Conservation (phyloP, 2,329 filamentous ascomycete species). For the Stagonosporopsis chrysanthemi region DNA sequence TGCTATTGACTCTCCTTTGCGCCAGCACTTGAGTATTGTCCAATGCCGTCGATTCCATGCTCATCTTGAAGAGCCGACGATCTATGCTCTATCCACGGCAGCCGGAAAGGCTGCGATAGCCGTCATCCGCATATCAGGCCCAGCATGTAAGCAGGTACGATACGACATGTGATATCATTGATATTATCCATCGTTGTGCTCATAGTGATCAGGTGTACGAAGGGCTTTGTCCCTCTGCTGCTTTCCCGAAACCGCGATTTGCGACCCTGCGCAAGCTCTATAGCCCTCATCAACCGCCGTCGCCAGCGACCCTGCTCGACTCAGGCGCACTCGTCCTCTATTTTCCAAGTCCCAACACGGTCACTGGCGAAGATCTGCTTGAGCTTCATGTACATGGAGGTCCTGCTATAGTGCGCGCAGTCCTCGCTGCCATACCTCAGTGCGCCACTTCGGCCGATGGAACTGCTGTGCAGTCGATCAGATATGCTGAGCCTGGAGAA, state of each 20-base stretch:
- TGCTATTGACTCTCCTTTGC: conserved; percentile 13
- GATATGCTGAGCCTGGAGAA: conserved; percentile 93
- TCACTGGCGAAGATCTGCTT: conserved; percentile 90
- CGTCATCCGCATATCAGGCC: conserved; percentile 85
- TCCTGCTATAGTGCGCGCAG: conserved; percentile 84
- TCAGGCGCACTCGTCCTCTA: conserved; percentile 80
- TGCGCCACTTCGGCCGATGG: conserved; percentile 42
- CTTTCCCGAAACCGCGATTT: conserved; percentile 64
- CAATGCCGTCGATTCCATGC: conserved; percentile 27
- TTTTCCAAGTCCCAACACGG: conserved; percentile 81
- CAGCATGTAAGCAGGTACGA: conserved; percentile 71
- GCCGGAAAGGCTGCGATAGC: conserved; percentile 88
- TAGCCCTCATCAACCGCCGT: conserved; percentile 57
- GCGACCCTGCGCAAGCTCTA: conserved; percentile 80
- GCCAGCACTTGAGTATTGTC: conserved; percentile 23
- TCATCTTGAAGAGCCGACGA: conserved; percentile 62
- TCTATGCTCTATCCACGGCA: conserved; percentile 91
- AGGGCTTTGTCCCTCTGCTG: conserved; percentile 63
- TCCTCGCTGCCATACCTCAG: conserved; percentile 76
- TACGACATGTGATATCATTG: conserved; percentile 45
- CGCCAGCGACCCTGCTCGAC: conserved; percentile 67
- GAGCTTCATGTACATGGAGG: conserved; percentile 97
- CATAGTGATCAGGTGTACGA: conserved; percentile 66
- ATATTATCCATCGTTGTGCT: neutral
- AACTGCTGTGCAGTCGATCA: conserved; percentile 57